phyloP scores from a whole-genome alignment of 768 basidiomycete species.

The Tricholoma hemisulphureum region DNA sequence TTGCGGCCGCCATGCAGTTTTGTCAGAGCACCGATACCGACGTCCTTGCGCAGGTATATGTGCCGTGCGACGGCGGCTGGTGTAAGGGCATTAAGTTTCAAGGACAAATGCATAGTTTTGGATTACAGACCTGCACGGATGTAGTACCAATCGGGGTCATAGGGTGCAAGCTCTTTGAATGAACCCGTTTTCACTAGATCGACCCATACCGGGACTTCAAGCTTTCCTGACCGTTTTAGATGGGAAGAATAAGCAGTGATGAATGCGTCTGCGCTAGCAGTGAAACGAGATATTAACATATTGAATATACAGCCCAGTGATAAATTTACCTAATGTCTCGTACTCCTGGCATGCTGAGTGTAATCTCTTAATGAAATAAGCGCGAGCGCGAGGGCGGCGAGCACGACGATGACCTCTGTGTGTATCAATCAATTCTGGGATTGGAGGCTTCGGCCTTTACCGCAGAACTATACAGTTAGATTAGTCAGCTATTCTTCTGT shows the following conservation, averaged over 20 bases:
- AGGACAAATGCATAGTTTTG: neutral
- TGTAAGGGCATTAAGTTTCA: constrained; percentile 1
- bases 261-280: constrained; percentile 83
- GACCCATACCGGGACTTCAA: constrained; percentile 98
- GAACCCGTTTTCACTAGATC: constrained; percentile 98
- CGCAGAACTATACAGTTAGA: constrained; percentile 43
- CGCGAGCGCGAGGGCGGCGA: constrained; percentile 44
- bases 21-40: constrained; percentile 88
- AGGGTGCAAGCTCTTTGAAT: constrained; percentile 97
- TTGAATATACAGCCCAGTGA: constrained; percentile 2
- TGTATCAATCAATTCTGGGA: constrained; percentile 37
- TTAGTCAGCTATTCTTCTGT: too few species aligned
- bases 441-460: constrained; percentile 38
- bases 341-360: constrained; percentile 74
- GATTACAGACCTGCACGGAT: constrained; percentile 84
- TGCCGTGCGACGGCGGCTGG: constrained; percentile 94
- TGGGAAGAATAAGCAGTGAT: constrained; percentile 93
- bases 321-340: constrained; percentile 69
- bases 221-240: constrained; percentile 97
- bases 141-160: constrained; percentile 99
- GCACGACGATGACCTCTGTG: constrained; percentile 50
- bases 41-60: constrained; percentile 99
- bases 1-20: constrained; percentile 98
- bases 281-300: constrained; percentile 21
- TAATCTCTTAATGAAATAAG: constrained; percentile 48